Evolutionary conservation across 2,329 filamentous ascomycete genomes (phyloP), one percentile per base, ranked within the genome.

Genomic region (Exserohilum turcica): DNA sequence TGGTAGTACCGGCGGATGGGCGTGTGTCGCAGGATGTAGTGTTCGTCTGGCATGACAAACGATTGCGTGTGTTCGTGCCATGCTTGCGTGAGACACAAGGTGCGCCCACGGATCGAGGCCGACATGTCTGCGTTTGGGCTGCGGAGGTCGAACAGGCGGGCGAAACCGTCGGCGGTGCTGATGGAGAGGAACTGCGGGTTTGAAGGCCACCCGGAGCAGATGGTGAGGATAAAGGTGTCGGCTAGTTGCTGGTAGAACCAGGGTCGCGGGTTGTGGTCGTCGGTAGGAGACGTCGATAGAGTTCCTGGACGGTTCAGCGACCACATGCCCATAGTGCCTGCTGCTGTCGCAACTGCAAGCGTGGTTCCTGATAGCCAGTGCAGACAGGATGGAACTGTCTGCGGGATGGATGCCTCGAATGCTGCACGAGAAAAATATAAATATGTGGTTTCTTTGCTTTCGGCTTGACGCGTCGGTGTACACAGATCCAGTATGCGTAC

Each of bases 21-120:
- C 31, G 79, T 75, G 7, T 80, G 73, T 19, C 80, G 76, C 5
- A 81, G 66, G 24, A 78, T 78, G 53, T 80, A 80, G 48, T 79
- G 79, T 51, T 86, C 84, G 51, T 86, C 84, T 12, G 78, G 75
- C 40, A 77, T 78, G 42, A 85, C 60, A 51, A 84, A 81, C 6
- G 78, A 76, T 40, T 85, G 82, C 2, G 80, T 75, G 43, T 79
- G 75, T 19, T 86, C 83, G 42, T 82, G 80, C 77, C 84, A 87
- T 15, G 76, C 73, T 36, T 85, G 71, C 31, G 79, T 73, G 5
- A 74, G 61, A 18, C 77, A 76, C 4, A 80, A 78, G 12, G 82
- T 74, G 42, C 84, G 80, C 47, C 77, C 76, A 38, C 83, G 82
- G 16, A 74, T 72, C 0, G 79, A 75, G 27, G 76, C 70, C 2